These are phyloP conservation scores for Sporothrix variecibatus DNA, from an alignment of 2,329 filamentous ascomycete species.

Conservation along the genomic window DNA sequence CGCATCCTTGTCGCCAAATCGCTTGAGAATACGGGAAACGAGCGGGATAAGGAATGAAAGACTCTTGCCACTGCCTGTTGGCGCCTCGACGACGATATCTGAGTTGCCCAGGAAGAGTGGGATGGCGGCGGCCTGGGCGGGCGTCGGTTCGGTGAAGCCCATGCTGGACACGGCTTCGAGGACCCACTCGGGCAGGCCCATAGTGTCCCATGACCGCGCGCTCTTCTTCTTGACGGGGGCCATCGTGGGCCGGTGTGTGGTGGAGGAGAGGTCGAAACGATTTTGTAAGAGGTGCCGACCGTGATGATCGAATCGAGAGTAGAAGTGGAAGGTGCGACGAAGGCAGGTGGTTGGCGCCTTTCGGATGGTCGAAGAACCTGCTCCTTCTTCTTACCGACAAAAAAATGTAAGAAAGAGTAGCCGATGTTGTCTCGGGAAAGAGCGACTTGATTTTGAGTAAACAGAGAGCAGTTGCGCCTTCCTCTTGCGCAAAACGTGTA, in stretches of 20 bases:
- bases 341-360: background rate
- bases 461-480: conserved; percentile 19
- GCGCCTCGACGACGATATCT: conserved; percentile 80
- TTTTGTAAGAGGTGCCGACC: background rate
- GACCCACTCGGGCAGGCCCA: conserved; percentile 78
- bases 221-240: conserved; percentile 44
- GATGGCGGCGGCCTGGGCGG: conserved; percentile 90
- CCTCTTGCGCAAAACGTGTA: background rate
- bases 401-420: background rate
- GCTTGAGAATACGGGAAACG: conserved; percentile 75
- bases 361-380: background rate
- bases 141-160: conserved; percentile 73
- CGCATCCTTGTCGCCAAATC: conserved; percentile 37
- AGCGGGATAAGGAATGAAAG: conserved; percentile 79
- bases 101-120: conserved; percentile 88
- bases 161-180: conserved; percentile 79
- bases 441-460: background rate
- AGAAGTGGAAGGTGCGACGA: background rate
- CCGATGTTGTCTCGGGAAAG: background rate
- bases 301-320: background rate
- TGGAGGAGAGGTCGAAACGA: background rate
- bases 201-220: conserved; percentile 63
- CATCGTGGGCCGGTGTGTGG: conserved; percentile 31
- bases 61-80: conserved; percentile 86
- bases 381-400: background rate